A percentile compares a stretch with the other conserved stretches of the same genome.
phyloP scores from a whole-genome alignment of 129 eudicot species.

The Arctium minus region DNA sequence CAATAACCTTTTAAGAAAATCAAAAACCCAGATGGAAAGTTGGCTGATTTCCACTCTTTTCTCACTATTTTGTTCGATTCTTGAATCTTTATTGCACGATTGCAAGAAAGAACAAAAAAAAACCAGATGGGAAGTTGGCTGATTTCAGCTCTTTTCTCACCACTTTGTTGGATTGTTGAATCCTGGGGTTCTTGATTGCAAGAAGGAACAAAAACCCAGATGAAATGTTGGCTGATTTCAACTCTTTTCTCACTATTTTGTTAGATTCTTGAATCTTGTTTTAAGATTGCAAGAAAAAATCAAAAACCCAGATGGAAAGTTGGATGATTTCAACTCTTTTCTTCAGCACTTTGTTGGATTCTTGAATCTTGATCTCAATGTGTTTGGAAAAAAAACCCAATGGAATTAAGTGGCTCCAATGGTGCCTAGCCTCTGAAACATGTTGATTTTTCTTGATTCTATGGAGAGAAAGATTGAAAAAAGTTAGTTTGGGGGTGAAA shows the following conservation, averaged over 20 bases:
- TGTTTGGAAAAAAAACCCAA: background rate
- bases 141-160: background rate
- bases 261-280: too few species aligned
- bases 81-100: background rate
- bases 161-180: background rate
- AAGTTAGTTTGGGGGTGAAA: background rate
- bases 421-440: slow-evolving; percentile 46
- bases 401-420: background rate
- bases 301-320: background rate
- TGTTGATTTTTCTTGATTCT: slow-evolving; percentile 16
- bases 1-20: background rate
- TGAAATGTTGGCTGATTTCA: background rate
- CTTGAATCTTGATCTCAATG: background rate
- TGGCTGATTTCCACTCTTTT: background rate
- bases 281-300: background rate
- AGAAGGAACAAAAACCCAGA: background rate
- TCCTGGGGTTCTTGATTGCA: background rate
- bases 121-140: background rate
- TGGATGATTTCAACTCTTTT: background rate
- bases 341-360: too few species aligned
- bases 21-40: background rate
- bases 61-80: too few species aligned
- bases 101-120: too few species aligned
- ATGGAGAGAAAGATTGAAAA: background rate
- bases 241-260: too few species aligned